Evolutionary conservation across 1,284 basidiomycete genomes (phyloP).

Genomic region (Paramarasmius palmivorus): DNA sequence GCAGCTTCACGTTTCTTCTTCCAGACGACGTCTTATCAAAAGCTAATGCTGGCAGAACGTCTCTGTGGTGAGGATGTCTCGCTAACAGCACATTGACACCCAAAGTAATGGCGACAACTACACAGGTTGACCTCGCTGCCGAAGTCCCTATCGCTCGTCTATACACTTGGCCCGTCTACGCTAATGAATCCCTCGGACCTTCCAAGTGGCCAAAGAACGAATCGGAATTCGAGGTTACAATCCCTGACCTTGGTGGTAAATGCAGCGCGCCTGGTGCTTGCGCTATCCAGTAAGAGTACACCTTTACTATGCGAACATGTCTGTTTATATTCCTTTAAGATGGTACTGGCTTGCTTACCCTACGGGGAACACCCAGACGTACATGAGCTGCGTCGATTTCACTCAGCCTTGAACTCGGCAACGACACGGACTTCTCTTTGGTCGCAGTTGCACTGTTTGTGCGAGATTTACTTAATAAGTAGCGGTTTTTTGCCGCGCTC

Average conservation of each 20-base stretch:
- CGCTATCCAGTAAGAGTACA: slow-evolving; percentile 33
- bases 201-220: slow-evolving; percentile 34
- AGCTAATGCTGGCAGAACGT: slow-evolving; percentile 21
- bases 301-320: slow-evolving; percentile 24
- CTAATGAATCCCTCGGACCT: slow-evolving; percentile 31
- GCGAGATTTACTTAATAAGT: too few relatives aligned
- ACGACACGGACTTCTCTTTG: too few relatives aligned
- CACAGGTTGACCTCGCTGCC: slow-evolving; percentile 29
- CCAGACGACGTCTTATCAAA: too few relatives aligned
- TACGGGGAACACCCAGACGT: slow-evolving; percentile 20
- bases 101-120: background rate
- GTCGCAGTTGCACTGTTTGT: too few relatives aligned
- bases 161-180: slow-evolving; percentile 36
- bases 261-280: slow-evolving; percentile 24
- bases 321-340: slow-evolving; percentile 15
- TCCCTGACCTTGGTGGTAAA: slow-evolving; percentile 33
- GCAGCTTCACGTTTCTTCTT: too few relatives aligned
- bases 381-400: slow-evolving; percentile 25
- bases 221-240: slow-evolving; percentile 34
- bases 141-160: slow-evolving; percentile 33
- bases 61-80: slow-evolving; percentile 26
- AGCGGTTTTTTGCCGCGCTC: too few relatives aligned
- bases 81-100: too few relatives aligned
- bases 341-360: slow-evolving; percentile 3
- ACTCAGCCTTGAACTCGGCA: slow-evolving; percentile 6